These are phyloP conservation scores for Amphirosellinia nigrospora DNA, from an alignment of 495 filamentous ascomycete species.

Conservation along the genomic window DNA sequence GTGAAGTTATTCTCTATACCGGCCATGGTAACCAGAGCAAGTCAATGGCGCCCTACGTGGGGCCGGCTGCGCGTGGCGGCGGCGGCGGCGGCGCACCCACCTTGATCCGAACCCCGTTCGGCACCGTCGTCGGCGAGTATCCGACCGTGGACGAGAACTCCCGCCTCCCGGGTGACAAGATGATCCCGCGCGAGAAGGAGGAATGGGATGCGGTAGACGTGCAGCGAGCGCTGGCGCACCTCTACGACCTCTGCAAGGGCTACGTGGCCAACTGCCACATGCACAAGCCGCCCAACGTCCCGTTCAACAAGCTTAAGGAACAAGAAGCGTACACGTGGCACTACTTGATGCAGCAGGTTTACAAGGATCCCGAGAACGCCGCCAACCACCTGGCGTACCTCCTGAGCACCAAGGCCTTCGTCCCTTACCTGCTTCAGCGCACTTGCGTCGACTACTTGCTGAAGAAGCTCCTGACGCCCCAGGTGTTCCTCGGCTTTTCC, in stretches of 20 bases:
- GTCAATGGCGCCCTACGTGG: constrained; percentile 18
- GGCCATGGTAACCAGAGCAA: constrained; percentile 18
- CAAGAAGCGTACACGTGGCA: constrained; percentile 27
- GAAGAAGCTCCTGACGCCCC: constrained; percentile 24
- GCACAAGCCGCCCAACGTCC: constrained; percentile 12
- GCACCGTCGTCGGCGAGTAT: constrained; percentile 17
- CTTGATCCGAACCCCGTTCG: constrained; percentile 25
- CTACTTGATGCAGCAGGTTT: constrained; percentile 25
- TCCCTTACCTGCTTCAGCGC: constrained; percentile 24
- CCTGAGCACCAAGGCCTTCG: constrained; percentile 7
- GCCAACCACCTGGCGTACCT: constrained; percentile 21
- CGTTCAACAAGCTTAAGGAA: constrained; percentile 21
- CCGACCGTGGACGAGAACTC: constrained; percentile 26
- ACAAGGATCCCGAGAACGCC: constrained; percentile 20
- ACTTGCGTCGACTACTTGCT: constrained; percentile 24
- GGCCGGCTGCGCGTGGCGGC: background rate
- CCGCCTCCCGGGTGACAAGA: constrained; percentile 18
- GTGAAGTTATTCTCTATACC: constrained; percentile 23
- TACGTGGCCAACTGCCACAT: constrained; percentile 25
- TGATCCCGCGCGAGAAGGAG: constrained; percentile 25
- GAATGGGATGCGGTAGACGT: constrained; percentile 26
- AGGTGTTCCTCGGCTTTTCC: constrained; percentile 25
- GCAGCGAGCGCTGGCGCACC: constrained; percentile 25
- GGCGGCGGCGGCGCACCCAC: background rate
- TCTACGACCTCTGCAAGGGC: constrained; percentile 27